phyloP scores from a whole-genome alignment of 106 monocot genomes.

The Triglochin maritima region DNA sequence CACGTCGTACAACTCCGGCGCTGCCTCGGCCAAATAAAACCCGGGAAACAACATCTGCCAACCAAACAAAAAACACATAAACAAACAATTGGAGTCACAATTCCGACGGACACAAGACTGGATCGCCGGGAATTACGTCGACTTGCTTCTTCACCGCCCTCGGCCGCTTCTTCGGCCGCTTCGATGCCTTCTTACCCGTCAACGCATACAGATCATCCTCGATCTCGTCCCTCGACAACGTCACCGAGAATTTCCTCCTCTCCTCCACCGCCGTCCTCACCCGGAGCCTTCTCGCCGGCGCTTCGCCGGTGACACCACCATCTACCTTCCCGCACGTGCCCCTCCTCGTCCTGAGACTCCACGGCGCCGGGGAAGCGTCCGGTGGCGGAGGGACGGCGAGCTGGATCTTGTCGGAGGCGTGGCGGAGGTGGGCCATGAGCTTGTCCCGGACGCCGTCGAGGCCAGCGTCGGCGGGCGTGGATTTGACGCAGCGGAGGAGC shows the following conservation, averaged over 20 bases:
- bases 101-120: not conserved
- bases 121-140: constrained; percentile 1
- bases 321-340: not conserved
- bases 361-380: constrained; percentile 11
- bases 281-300: not conserved
- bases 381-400: not conserved
- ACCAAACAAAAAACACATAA: not conserved
- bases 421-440: not conserved
- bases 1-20: constrained; percentile 5
- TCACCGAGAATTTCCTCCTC: constrained; percentile 9
- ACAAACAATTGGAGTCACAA: not conserved
- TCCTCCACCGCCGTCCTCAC: not conserved
- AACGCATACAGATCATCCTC: constrained; percentile 18
- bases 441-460: constrained; percentile 1
- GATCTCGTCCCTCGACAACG: constrained; percentile 18
- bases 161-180: constrained; percentile 19
- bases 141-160: constrained; percentile 10
- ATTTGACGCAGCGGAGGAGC: constrained; percentile 27
- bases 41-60: constrained; percentile 2
- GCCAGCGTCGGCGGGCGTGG: not conserved
- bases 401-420: not conserved
- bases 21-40: not conserved
- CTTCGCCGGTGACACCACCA: not conserved
- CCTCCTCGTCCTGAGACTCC: constrained; percentile 35
- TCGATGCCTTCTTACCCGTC: constrained; percentile 12